Evolutionary conservation across 306 rosid genomes (phyloP).

Genomic region (Cucurbita argyrosperma): DNA sequence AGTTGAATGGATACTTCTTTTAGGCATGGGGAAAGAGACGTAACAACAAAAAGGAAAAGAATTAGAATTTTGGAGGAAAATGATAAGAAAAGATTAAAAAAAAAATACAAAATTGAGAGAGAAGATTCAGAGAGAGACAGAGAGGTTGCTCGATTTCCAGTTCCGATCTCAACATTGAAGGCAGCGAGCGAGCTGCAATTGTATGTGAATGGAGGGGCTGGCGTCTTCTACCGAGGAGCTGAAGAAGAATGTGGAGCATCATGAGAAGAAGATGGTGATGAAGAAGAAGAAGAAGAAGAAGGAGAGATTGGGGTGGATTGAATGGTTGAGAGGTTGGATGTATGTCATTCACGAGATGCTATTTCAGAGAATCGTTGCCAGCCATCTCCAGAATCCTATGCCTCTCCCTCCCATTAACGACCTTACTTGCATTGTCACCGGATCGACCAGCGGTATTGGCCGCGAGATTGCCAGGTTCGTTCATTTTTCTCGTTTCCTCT

Average conservation of each 20-base stretch:
- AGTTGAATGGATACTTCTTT: not conserved
- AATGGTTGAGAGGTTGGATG: conserved; percentile 77
- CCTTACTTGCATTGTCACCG: conserved; percentile 77
- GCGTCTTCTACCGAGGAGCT: conserved; percentile 24
- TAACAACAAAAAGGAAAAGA: not conserved
- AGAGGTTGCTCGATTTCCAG: not conserved
- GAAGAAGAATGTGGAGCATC: conserved; percentile 22
- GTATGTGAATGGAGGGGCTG: conserved; percentile 26
- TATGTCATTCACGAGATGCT: conserved; percentile 48
- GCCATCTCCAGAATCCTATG: conserved; percentile 79
- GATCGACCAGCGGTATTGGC: conserved; percentile 97
- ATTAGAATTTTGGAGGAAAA: not conserved
- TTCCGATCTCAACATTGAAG: conserved; percentile 5
- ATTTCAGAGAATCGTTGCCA: conserved; percentile 74
- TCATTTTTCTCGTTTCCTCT: not conserved
- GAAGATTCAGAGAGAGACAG: not conserved
- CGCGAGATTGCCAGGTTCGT: conserved; percentile 74
- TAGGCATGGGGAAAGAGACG: not conserved
- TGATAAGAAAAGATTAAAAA: not conserved
- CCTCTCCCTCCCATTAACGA: conserved; percentile 72
- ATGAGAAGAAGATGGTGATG: not conserved
- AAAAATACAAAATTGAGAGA: not conserved
- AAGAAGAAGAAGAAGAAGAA: conserved; percentile 25
- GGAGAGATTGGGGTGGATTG: conserved; percentile 68
- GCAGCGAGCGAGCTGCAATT: not conserved